Percentiles rank a stretch among this genome's conserved stretches.
Conservation (phyloP, 108 stramenopile species). For the Conticribra guillardii region DNA sequence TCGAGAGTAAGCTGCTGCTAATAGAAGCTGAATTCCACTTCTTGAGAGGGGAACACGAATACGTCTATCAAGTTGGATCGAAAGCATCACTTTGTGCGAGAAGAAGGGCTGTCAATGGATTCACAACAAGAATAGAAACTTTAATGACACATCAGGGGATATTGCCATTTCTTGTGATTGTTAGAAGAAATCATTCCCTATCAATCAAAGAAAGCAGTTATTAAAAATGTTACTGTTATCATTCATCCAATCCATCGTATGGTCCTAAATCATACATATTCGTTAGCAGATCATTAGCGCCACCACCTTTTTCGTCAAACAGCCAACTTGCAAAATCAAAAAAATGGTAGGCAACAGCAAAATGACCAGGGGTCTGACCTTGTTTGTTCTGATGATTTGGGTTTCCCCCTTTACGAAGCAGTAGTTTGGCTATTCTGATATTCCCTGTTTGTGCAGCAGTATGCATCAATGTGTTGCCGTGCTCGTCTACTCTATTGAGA, state of each 20-base stretch:
- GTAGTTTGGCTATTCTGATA: constrained; percentile 66
- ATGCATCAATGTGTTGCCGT: constrained; percentile 83
- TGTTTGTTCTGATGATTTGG: constrained; percentile 88
- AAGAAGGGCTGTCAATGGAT: too few species aligned
- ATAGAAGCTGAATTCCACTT: too few species aligned
- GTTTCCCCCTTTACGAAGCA: constrained; percentile 80
- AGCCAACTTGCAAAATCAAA: constrained; percentile 82
- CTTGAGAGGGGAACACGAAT: too few species aligned
- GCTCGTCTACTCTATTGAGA: constrained; percentile 78
- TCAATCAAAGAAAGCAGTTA: too few species aligned
- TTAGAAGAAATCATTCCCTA: too few species aligned
- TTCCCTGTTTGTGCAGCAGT: constrained; percentile 84
- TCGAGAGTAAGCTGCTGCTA: too few species aligned
- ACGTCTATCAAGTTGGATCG: too few species aligned
- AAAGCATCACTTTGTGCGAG: too few species aligned
- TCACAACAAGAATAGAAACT: too few species aligned
- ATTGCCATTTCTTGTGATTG: too few species aligned
- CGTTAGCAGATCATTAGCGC: constrained; percentile 61
- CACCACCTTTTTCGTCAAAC: constrained; percentile 61
- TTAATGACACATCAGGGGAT: too few species aligned
- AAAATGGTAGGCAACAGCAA: constrained; percentile 84
- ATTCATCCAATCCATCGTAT: constrained; percentile 75
- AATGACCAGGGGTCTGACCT: constrained; percentile 87
- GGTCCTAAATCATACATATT: constrained; percentile 75
- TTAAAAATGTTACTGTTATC: too few species aligned